Conservation (phyloP, 2,329 filamentous ascomycete genomes). For the Aschersonia sp. region DNA sequence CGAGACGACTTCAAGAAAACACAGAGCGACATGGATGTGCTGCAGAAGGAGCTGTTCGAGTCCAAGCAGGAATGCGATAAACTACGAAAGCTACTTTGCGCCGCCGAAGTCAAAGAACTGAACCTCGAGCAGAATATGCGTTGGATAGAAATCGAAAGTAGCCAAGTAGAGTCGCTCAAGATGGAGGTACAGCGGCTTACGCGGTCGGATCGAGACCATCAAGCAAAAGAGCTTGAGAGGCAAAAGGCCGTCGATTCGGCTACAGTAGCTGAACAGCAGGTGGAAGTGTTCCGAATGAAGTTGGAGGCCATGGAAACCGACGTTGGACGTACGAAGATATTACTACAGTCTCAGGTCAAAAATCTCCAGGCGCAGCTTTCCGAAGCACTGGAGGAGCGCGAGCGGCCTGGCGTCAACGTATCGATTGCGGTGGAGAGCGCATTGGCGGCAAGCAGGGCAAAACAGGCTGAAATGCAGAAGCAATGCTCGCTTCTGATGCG, state of each 20-base stretch:
- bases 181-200: slow-evolving; percentile 45
- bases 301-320: slow-evolving; percentile 37
- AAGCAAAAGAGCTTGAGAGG: slow-evolving; percentile 48
- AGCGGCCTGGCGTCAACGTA: slow-evolving; percentile 12
- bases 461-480: slow-evolving; percentile 38
- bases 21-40: slow-evolving; percentile 38
- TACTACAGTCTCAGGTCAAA: slow-evolving; percentile 34
- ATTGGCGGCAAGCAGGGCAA: slow-evolving; percentile 35
- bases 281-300: slow-evolving; percentile 44
- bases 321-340: slow-evolving; percentile 23
- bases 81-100: slow-evolving; percentile 50
- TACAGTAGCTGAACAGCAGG: slow-evolving; percentile 41
- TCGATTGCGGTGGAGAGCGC: slow-evolving; percentile 27
- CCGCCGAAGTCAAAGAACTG: slow-evolving; percentile 54
- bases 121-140: slow-evolving; percentile 49
- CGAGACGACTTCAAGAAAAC: slow-evolving; percentile 58
- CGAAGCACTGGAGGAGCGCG: slow-evolving; percentile 17
- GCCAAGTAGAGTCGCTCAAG: slow-evolving; percentile 45
- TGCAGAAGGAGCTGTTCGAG: slow-evolving; percentile 43
- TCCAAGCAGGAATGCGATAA: slow-evolving; percentile 47
- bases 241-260: slow-evolving; percentile 42
- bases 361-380: slow-evolving; percentile 30
- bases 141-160: slow-evolving; percentile 44
- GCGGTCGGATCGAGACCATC: slow-evolving; percentile 45
- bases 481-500: slow-evolving; percentile 33